These are phyloP conservation scores for Erigeron canadensis DNA, from an alignment of 129 eudicot species.

Conservation along the genomic window DNA sequence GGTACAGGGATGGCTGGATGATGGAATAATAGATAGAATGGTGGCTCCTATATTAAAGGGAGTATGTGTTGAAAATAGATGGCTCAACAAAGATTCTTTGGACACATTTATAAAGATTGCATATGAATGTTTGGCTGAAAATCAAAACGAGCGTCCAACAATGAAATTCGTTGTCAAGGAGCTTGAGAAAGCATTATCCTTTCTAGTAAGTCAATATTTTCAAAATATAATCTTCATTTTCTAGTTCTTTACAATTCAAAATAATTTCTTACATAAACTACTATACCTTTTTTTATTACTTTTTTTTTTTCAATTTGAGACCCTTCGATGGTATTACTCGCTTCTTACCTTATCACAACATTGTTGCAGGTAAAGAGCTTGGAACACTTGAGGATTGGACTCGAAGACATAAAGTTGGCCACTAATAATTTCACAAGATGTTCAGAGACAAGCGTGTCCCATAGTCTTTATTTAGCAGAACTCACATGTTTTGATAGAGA, in stretches of 20 bases:
- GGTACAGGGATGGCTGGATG: background rate
- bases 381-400: background rate
- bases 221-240: background rate
- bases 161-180: background rate
- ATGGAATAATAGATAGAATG: background rate
- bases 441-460: too few species aligned
- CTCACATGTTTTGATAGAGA: background rate
- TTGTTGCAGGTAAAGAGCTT: background rate
- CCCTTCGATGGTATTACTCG: too few species aligned
- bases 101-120: background rate
- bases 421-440: background rate
- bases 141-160: background rate
- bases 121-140: background rate
- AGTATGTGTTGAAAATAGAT: background rate
- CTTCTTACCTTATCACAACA: background rate
- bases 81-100: constrained; percentile 5
- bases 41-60: background rate
- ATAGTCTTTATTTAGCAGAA: background rate
- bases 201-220: background rate
- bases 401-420: background rate
- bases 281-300: too few species aligned
- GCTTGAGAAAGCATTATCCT: background rate
- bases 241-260: too few species aligned
- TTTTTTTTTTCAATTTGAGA: too few species aligned
- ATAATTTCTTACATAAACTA: too few species aligned